phyloP scores from a whole-genome alignment of 352 stramenopile genomes.

The Globisporangium cystogenes region DNA sequence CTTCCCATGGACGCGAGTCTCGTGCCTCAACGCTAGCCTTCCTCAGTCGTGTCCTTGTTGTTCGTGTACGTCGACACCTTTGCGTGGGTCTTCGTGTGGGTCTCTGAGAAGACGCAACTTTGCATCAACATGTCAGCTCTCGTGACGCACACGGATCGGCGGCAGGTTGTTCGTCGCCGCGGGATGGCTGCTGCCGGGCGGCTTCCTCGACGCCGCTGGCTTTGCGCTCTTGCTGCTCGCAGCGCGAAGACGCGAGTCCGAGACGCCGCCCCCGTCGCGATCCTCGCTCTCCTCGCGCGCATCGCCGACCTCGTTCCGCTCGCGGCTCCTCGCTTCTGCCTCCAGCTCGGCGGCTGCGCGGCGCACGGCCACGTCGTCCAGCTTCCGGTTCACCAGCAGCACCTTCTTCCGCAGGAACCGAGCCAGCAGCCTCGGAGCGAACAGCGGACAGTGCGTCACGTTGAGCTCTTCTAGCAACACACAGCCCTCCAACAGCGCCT shows the following conservation, averaged over 20 bases:
- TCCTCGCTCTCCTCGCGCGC: conserved; percentile 1
- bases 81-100: too few species aligned
- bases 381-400: conserved; percentile 34
- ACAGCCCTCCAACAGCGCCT: conserved; percentile 46
- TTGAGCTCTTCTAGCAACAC: conserved; percentile 64
- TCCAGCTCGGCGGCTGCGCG: conserved; percentile 2
- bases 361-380: conserved; percentile 30
- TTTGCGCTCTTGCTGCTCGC: conserved; percentile 2
- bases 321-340: neutral
- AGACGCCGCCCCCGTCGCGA: neutral
- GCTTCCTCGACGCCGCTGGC: neutral
- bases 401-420: conserved; percentile 57
- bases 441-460: conserved; percentile 70
- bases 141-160: conserved; percentile 11
- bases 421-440: conserved; percentile 45
- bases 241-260: neutral
- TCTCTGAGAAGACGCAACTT: too few species aligned
- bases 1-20: too few species aligned
- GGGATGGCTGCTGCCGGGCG: neutral
- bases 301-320: neutral
- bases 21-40: too few species aligned
- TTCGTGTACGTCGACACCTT: too few species aligned
- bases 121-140: conserved; percentile 2
- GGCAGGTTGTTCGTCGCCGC: conserved; percentile 10
- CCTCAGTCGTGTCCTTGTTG: too few species aligned